Conservation (phyloP, 306 rosid genomes). For the Psophocarpus tetragonolobus region DNA sequence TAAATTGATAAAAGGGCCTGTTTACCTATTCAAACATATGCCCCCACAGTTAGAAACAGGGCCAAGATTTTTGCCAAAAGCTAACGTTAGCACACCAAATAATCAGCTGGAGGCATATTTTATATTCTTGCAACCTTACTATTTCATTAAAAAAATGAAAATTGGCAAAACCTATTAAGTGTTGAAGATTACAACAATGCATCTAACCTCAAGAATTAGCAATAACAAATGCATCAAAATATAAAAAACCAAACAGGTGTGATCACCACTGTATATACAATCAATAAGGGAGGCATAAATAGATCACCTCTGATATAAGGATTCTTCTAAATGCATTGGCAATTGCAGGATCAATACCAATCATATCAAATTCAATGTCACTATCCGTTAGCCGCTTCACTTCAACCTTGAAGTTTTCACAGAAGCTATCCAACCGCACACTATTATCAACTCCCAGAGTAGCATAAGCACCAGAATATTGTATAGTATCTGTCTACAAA, state of each 20-base stretch:
- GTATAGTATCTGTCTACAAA: constrained; percentile 82
- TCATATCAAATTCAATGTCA: constrained; percentile 88
- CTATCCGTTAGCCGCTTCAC: constrained; percentile 57
- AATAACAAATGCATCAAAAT: not conserved
- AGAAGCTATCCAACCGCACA: constrained; percentile 61
- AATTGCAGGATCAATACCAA: constrained; percentile 89
- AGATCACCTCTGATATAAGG: constrained; percentile 84
- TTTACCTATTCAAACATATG: too few species aligned
- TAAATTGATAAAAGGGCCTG: too few species aligned
- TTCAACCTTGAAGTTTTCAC: constrained; percentile 73
- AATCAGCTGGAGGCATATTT: not conserved
- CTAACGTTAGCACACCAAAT: too few species aligned
- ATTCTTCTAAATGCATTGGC: constrained; percentile 96
- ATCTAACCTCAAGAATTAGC: not conserved
- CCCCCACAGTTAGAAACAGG: too few species aligned
- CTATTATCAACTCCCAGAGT: constrained; percentile 73
- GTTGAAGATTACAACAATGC: not conserved
- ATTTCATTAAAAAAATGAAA: not conserved
- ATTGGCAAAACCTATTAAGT: not conserved
- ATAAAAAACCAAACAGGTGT: not conserved
- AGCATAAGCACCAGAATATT: constrained; percentile 83
- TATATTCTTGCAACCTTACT: not conserved
- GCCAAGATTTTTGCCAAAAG: too few species aligned
- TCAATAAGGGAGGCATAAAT: not conserved
- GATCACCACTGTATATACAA: not conserved